A percentile compares a stretch with the other conserved stretches of the same genome.
Evolutionary conservation across 148 eudicot species (phyloP).

Genomic region (Rhododendron molle): DNA sequence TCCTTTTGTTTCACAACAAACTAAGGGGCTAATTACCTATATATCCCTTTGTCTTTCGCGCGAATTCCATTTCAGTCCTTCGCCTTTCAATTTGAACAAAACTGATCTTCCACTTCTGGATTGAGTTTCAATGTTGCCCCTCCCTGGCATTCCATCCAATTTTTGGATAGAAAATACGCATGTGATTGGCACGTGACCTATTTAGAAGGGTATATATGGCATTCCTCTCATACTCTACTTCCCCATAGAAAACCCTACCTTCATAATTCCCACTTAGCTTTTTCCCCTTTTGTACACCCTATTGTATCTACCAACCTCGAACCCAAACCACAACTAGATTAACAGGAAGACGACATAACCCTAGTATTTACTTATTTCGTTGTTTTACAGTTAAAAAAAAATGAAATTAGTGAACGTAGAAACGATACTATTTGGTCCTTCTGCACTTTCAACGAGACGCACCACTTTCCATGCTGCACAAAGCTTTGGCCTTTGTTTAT

Average conservation of each 20-base stretch:
- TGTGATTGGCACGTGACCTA: background rate
- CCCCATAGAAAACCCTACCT: too few relatives aligned
- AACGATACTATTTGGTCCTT: too few relatives aligned
- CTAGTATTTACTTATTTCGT: background rate
- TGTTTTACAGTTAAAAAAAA: too few relatives aligned
- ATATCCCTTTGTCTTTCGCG: background rate
- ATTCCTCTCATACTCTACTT: background rate
- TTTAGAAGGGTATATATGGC: background rate
- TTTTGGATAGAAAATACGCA: background rate
- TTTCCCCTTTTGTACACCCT: too few relatives aligned
- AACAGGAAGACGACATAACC: too few relatives aligned
- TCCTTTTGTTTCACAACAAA: too few relatives aligned
- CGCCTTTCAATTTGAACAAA: background rate
- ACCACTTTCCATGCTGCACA: background rate
- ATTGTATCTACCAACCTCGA: background rate
- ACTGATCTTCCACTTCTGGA: too few relatives aligned
- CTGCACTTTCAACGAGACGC: too few relatives aligned
- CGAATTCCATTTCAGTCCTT: too few relatives aligned
- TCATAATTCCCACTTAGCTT: too few relatives aligned
- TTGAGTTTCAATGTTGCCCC: too few relatives aligned
- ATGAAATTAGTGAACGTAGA: background rate
- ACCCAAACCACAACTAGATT: background rate
- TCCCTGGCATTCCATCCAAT: background rate
- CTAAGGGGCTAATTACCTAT: too few relatives aligned
- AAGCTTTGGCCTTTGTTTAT: background rate